Evolutionary conservation across 208 protist species (phyloP).

Genomic region (Acanthamoeba lenticulata): DNA sequence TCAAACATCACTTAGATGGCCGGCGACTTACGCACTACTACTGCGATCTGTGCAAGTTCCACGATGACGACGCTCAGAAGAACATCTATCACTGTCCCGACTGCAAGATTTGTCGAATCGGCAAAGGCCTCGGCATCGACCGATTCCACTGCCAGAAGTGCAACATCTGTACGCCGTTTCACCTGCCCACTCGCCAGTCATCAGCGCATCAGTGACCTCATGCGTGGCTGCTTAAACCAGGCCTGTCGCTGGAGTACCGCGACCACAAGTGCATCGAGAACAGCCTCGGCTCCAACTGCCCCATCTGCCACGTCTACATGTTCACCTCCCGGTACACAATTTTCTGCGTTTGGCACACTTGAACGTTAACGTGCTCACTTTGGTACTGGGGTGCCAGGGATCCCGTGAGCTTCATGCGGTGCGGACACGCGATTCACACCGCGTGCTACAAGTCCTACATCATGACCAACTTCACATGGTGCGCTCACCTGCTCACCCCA

Average conservation of each 20-base stretch:
- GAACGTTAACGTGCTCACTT: not conserved
- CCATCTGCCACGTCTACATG: constrained; percentile 79
- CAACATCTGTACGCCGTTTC: constrained; percentile 73
- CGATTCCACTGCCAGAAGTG: constrained; percentile 75
- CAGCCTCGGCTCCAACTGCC: constrained; percentile 76
- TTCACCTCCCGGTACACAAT: constrained; percentile 71
- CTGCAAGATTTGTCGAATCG: constrained; percentile 74
- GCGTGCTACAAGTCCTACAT: constrained; percentile 23
- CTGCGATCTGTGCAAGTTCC: constrained; percentile 76
- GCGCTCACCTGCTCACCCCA: not conserved
- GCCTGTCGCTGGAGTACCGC: not conserved
- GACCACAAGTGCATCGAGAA: constrained; percentile 77
- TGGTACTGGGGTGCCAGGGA: not conserved
- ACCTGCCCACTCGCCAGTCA: not conserved
- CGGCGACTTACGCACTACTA: constrained; percentile 70
- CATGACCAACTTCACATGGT: constrained; percentile 44
- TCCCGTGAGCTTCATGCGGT: constrained; percentile 54
- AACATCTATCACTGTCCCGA: constrained; percentile 77
- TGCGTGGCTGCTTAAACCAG: not conserved
- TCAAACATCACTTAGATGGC: not conserved
- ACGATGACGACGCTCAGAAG: constrained; percentile 73
- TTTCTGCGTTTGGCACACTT: not conserved
- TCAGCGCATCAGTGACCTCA: not conserved
- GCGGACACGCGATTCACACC: constrained; percentile 65
- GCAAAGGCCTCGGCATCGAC: constrained; percentile 72